Base-by-base conservation (phyloP, 2,329 filamentous ascomycete species). In the Phyllosticta capitalensis region DNA sequence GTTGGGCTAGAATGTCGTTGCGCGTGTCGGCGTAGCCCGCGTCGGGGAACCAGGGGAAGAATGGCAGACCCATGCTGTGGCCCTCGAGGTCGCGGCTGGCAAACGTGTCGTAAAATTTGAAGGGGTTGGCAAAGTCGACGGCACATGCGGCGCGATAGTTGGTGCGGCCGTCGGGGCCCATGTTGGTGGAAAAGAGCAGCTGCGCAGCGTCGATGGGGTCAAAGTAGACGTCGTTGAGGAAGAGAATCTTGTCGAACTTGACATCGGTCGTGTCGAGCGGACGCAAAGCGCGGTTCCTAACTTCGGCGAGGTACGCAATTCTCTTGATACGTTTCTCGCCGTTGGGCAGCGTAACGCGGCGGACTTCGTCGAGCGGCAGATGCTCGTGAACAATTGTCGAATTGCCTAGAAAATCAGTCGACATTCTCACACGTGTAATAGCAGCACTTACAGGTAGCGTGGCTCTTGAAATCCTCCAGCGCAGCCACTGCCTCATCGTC, bases 71-170 rank as follows among this genome's bases (percentile, higher is more conserved):
- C 33, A 83, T 79, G 26, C 80, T 80, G 64, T 82, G 81, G 1
- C 87, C 86, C 61, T 88, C 80, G 2, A 76, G 74, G 65, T 90
- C 88, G 14, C 88, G 79, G 20, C 85, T 82, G 1, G 87, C 88
- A 69, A 88, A 90, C 0, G 86, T 83, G 69, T 91, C 88, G 70
- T 91, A 90, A 68, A 84, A 88, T 49, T 82, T 78, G 63, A 87
- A 83, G 0, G 86, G 83, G 58, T 82, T 80, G 62, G 84, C 81
- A 66, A 85, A 90, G 72, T 91, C 88, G 38, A 89, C 74, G 0
- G 85, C 85, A 67, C 88, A 91, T 3, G 85, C 85, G 0, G 87
- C 84, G 3, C 84, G 81, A 65, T 89, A 90, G 56, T 72, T 65
- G 17, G 75, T 71, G 12, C 68, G 69, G 10, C 85, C 86, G 28